Evolutionary conservation across 345 rosid genomes (phyloP).

Genomic region (Cardamine resedifolia): DNA sequence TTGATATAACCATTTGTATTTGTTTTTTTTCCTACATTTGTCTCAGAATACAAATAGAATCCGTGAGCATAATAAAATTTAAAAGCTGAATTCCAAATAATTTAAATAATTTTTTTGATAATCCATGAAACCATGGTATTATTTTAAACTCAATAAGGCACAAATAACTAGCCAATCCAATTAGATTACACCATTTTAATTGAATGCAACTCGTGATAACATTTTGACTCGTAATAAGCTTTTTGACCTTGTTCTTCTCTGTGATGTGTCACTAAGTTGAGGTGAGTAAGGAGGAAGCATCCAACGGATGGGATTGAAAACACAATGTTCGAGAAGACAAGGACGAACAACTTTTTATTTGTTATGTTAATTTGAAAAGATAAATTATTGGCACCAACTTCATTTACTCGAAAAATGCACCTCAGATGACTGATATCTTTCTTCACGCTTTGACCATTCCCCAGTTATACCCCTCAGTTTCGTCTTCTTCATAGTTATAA

Average conservation of each 20-base stretch:
- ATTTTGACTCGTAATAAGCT: too few relatives aligned
- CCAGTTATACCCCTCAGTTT: conserved; percentile 10
- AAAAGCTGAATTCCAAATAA: neutral
- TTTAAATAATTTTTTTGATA: neutral
- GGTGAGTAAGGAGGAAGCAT: conserved; percentile 4
- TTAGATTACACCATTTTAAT: neutral
- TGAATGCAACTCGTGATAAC: conserved; percentile 2
- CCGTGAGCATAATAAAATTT: neutral
- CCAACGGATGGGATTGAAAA: conserved; percentile 36
- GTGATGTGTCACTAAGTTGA: conserved; percentile 8
- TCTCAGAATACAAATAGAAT: neutral
- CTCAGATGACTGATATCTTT: conserved; percentile 30
- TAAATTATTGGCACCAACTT: conserved; percentile 20
- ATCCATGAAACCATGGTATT: neutral
- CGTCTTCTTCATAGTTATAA: neutral
- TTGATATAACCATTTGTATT: neutral
- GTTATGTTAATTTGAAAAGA: conserved; percentile 3
- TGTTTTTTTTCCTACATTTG: neutral
- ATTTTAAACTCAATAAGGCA: neutral
- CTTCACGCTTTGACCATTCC: conserved; percentile 27
- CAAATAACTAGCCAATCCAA: neutral
- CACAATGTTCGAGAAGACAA: conserved; percentile 25
- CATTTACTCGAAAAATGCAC: conserved; percentile 28
- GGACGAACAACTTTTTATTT: conserved; percentile 22
- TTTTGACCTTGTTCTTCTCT: neutral